A percentile compares a stretch with the other conserved stretches of the same genome.
Evolutionary conservation across 2,329 filamentous ascomycete species (phyloP).

Genomic region (Aspergillus transmontanensis): DNA sequence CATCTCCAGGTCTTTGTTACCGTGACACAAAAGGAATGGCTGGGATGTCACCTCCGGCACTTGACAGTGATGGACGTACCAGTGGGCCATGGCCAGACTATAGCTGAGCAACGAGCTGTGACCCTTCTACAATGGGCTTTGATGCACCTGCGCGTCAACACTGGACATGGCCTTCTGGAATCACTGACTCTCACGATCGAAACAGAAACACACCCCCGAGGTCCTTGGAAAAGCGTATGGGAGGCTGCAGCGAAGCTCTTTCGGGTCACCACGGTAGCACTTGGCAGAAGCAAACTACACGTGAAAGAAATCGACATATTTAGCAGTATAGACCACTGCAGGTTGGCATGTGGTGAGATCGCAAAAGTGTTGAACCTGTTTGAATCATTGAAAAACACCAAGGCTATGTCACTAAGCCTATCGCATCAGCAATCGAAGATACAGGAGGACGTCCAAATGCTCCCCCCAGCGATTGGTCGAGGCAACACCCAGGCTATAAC

Average conservation of each 20-base stretch:
- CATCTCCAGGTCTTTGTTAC: background rate
- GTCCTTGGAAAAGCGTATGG: background rate
- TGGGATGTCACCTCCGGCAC: background rate
- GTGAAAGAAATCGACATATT: background rate
- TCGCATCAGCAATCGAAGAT: background rate
- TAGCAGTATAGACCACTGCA: background rate
- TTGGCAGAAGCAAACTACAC: background rate
- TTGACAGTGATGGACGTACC: background rate
- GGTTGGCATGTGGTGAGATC: background rate
- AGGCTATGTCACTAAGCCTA: background rate
- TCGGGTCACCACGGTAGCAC: background rate
- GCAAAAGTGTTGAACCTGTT: background rate
- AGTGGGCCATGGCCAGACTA: background rate
- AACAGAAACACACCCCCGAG: background rate
- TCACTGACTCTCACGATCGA: background rate
- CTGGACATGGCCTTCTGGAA: background rate
- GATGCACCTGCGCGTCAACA: background rate
- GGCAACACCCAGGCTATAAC: background rate
- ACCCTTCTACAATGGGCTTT: background rate
- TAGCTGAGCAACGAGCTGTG: background rate
- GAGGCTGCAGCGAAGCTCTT: background rate
- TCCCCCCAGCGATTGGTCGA: background rate
- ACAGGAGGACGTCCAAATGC: background rate
- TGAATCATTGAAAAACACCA: background rate
- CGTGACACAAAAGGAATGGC: background rate